phyloP scores from a whole-genome alignment of 2,329 filamentous ascomycete genomes.

The Aureobasidium leucospermi region DNA sequence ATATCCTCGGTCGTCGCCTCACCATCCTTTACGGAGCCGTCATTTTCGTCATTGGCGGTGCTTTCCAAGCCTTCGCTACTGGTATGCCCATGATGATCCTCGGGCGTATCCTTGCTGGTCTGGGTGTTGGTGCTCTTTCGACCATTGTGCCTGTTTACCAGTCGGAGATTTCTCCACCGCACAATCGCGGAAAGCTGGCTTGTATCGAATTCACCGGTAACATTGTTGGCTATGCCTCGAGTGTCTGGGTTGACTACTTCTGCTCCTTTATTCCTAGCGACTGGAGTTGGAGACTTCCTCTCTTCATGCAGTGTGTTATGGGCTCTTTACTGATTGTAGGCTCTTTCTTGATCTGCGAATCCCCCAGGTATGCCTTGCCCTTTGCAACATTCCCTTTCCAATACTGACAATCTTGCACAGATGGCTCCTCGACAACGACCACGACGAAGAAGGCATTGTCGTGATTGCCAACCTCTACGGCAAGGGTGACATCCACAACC shows the following conservation, averaged over 20 bases:
- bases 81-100: constrained; percentile 80
- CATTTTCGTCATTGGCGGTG: constrained; percentile 78
- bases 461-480: constrained; percentile 98
- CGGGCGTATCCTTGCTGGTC: constrained; percentile 43
- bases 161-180: constrained; percentile 68
- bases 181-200: constrained; percentile 89
- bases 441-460: constrained; percentile 96
- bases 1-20: constrained; percentile 79
- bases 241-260: constrained; percentile 98
- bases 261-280: constrained; percentile 83
- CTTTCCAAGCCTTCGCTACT: constrained; percentile 71
- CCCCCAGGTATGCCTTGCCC: constrained; percentile 60
- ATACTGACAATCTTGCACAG: constrained; percentile 37
- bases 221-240: constrained; percentile 89
- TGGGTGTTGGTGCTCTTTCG: constrained; percentile 44
- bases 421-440: constrained; percentile 95
- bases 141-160: constrained; percentile 49
- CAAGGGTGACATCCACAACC: constrained; percentile 87
- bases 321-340: constrained; percentile 76
- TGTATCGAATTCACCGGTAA: constrained; percentile 99
- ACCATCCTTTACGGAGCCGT: constrained; percentile 92
- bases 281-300: constrained; percentile 81
- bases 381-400: background rate
- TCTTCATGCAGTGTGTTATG: constrained; percentile 93
- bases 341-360: constrained; percentile 91